These are phyloP conservation scores for Gastrolobium bilobum DNA, from an alignment of 306 rosid genomes.

Conservation along the genomic window DNA sequence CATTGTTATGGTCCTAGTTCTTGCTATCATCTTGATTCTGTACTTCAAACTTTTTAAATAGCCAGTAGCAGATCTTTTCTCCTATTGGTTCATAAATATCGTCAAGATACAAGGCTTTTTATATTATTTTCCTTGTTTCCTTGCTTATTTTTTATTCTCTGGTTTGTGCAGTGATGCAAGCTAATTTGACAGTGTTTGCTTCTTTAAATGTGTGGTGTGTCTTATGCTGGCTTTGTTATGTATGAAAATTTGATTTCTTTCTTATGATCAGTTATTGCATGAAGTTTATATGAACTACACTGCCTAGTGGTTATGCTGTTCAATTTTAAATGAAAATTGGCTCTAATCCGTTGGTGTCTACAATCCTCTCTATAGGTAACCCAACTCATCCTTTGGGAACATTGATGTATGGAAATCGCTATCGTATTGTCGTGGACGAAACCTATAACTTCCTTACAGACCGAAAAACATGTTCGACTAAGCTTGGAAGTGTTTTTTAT, in stretches of 20 bases:
- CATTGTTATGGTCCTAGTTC: slow-evolving; percentile 58
- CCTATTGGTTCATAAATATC: slow-evolving; percentile 43
- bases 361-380: neutral
- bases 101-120: slow-evolving; percentile 3
- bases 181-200: slow-evolving; percentile 19
- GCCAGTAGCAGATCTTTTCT: slow-evolving; percentile 25
- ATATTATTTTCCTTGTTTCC: slow-evolving; percentile 17
- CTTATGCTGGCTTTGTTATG: slow-evolving; percentile 34
- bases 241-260: slow-evolving; percentile 18
- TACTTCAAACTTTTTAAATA: slow-evolving; percentile 77
- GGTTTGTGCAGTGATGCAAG: slow-evolving; percentile 50
- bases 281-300: slow-evolving; percentile 4
- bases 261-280: slow-evolving; percentile 13
- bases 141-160: slow-evolving; percentile 24
- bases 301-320: slow-evolving; percentile 2
- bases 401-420: neutral
- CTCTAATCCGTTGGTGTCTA: neutral
- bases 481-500: neutral
- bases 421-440: too few species aligned
- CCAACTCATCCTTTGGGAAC: neutral
- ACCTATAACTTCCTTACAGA: neutral
- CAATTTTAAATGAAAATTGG: neutral
- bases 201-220: slow-evolving; percentile 33
- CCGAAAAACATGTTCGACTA: neutral
- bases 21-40: slow-evolving; percentile 66